phyloP scores from a whole-genome alignment of 2,329 filamentous ascomycete species.

The Biscogniauxia marginata region DNA sequence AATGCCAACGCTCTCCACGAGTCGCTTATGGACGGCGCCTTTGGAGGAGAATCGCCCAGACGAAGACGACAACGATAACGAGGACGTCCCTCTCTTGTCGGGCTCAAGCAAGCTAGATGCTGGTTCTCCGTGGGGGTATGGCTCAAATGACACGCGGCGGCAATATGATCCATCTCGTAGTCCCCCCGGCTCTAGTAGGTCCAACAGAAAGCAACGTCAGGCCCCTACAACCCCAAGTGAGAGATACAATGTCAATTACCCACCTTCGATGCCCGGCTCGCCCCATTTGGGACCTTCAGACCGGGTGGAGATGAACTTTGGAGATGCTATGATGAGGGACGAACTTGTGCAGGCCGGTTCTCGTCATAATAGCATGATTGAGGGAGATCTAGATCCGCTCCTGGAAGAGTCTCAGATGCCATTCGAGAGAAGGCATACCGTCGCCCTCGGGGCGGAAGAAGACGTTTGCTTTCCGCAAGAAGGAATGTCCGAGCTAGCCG shows the following conservation, averaged over 20 bases:
- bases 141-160: constrained; percentile 40
- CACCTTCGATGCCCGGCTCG: constrained; percentile 65
- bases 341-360: constrained; percentile 47
- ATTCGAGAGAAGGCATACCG: constrained; percentile 53
- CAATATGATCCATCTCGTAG: constrained; percentile 34
- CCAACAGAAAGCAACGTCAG: constrained; percentile 41
- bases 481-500: constrained; percentile 74
- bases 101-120: constrained; percentile 38
- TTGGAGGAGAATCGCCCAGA: constrained; percentile 20
- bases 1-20: constrained; percentile 34
- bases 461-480: constrained; percentile 92
- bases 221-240: constrained; percentile 37
- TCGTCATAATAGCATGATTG: constrained; percentile 20
- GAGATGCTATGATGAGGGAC: constrained; percentile 70
- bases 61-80: constrained; percentile 52
- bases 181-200: constrained; percentile 49
- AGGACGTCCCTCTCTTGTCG: constrained; percentile 55
- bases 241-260: constrained; percentile 65
- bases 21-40: constrained; percentile 18
- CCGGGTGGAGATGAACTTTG: constrained; percentile 56
- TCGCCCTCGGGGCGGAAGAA: constrained; percentile 67
- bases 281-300: constrained; percentile 51
- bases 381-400: constrained; percentile 24
- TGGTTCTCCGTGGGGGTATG: constrained; percentile 37
- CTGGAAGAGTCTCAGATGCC: constrained; percentile 32